Conservation (phyloP, 257 asterid species). For the Coffea canephora region DNA sequence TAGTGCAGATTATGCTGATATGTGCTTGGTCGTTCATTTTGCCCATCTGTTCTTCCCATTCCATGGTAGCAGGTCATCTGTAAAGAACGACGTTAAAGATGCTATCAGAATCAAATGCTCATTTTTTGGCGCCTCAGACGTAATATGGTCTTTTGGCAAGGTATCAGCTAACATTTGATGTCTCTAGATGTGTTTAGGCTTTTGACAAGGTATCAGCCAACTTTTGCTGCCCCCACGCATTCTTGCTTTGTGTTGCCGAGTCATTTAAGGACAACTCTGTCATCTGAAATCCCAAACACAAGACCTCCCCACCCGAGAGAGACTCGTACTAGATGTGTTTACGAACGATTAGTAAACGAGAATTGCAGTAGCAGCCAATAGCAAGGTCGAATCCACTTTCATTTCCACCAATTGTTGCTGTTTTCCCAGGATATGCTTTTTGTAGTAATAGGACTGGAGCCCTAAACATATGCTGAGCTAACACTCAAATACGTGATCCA, state of each 20-base stretch:
- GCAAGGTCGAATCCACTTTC: neutral
- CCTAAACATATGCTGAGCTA: neutral
- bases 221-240: neutral
- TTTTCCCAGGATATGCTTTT: neutral
- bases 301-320: neutral
- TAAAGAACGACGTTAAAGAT: constrained; percentile 8
- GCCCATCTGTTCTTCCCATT: neutral
- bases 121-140: neutral
- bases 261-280: neutral
- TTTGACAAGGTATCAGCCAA: neutral
- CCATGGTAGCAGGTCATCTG: neutral
- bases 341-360: neutral
- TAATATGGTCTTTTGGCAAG: neutral
- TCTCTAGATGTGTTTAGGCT: neutral
- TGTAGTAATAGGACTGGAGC: too few species aligned
- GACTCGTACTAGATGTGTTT: neutral
- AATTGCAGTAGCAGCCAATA: neutral
- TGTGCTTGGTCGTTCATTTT: constrained; percentile 3
- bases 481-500: neutral
- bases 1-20: neutral
- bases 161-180: neutral
- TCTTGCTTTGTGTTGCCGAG: neutral
- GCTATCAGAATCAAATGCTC: neutral
- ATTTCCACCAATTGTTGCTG: neutral
- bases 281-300: neutral